These are phyloP conservation scores for Aureobasidium mangrovei DNA, from an alignment of 2,329 filamentous ascomycete species.

Conservation along the genomic window DNA sequence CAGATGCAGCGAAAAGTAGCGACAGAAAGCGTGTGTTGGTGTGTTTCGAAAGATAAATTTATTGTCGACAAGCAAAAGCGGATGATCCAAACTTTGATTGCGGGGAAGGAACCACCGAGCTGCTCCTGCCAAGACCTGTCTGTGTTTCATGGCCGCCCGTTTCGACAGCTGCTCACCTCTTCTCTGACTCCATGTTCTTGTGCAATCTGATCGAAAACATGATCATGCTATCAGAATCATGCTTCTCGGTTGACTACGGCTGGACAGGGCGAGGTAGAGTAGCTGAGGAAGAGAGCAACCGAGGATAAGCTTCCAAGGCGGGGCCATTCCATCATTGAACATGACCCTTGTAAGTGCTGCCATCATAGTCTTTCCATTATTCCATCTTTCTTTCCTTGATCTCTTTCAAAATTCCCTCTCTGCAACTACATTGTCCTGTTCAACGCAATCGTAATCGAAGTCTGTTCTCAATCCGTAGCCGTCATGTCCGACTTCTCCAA, in stretches of 20 bases:
- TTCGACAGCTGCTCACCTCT: no score
- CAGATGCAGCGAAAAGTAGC: background rate
- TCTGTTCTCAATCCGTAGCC: background rate
- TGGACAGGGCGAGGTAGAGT: no score
- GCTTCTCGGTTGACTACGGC: no score
- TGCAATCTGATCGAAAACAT: no score
- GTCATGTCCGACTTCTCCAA: slow-evolving; percentile 22
- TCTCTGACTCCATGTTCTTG: no score
- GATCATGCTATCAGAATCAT: no score
- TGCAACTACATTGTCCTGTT: background rate
- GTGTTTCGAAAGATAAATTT: background rate
- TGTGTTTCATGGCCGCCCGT: no score
- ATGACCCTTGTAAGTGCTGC: no score
- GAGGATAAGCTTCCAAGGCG: slow-evolving; percentile 6
- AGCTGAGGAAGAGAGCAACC: background rate
- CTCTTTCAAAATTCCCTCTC: background rate
- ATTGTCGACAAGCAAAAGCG: background rate
- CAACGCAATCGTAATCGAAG: background rate
- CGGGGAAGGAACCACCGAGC: background rate
- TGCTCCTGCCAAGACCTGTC: no score
- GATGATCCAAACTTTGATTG: background rate
- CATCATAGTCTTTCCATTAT: background rate
- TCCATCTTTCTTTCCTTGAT: background rate
- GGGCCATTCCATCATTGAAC: background rate
- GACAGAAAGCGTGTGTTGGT: background rate